phyloP scores from a whole-genome alignment of 2,329 filamentous ascomycete species.

The Botrytis cinerea region DNA sequence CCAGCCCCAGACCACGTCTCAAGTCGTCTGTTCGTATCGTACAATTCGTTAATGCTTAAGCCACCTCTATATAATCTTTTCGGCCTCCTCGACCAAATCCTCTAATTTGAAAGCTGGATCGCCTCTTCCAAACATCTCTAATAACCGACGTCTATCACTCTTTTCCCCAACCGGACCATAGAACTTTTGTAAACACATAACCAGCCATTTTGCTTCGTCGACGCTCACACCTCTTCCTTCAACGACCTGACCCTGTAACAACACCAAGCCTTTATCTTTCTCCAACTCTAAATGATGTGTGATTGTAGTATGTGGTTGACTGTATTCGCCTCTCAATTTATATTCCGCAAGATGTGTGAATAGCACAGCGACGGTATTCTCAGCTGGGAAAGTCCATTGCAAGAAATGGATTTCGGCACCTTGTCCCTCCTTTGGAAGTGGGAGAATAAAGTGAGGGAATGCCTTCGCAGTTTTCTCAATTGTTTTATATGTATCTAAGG shows the following conservation, averaged over 20 bases:
- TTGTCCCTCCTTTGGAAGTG: slow-evolving; percentile 66
- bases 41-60: slow-evolving; percentile 3
- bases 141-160: slow-evolving; percentile 63
- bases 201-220: slow-evolving; percentile 83
- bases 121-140: slow-evolving; percentile 80
- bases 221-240: slow-evolving; percentile 74
- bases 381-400: slow-evolving; percentile 89
- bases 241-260: slow-evolving; percentile 81
- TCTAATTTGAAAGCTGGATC: slow-evolving; percentile 81
- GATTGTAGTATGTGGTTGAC: slow-evolving; percentile 87
- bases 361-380: slow-evolving; percentile 71
- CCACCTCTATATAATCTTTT: slow-evolving; percentile 64
- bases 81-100: slow-evolving; percentile 82
- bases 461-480: slow-evolving; percentile 71
- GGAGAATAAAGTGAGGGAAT: slow-evolving; percentile 88
- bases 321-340: slow-evolving; percentile 86
- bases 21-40: background rate
- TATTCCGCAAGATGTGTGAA: slow-evolving; percentile 95
- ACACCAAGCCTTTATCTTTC: slow-evolving; percentile 71
- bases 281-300: slow-evolving; percentile 87
- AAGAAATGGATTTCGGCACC: slow-evolving; percentile 94
- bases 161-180: slow-evolving; percentile 67
- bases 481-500: slow-evolving; percentile 68
- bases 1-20: background rate
- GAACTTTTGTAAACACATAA: slow-evolving; percentile 93